Conservation (phyloP, 2,329 filamentous ascomycete species). For the Apiospora saccharicola region DNA sequence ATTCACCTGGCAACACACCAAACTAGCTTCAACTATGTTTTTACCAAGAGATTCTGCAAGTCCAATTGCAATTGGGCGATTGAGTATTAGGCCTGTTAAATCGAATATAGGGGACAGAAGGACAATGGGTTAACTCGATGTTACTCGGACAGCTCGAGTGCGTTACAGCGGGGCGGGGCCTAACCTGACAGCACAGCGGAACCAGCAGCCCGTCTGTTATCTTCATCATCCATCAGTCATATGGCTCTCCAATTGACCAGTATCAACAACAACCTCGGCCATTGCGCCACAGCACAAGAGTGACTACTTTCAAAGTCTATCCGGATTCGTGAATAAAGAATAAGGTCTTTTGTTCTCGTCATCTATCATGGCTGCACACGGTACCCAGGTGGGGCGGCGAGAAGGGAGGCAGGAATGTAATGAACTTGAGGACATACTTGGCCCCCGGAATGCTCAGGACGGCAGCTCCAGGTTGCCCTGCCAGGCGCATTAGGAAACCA, state of each 20-base stretch:
- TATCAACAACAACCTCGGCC: background rate
- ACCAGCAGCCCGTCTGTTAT: background rate
- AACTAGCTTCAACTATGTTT: background rate
- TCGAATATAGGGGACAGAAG: background rate
- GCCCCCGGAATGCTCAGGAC: slow-evolving; percentile 17
- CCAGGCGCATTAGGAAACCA: background rate
- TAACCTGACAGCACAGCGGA: background rate
- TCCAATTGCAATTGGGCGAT: background rate
- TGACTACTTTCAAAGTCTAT: background rate
- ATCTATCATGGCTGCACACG: background rate
- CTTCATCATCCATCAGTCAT: background rate
- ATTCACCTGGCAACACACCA: background rate
- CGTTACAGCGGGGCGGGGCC: background rate
- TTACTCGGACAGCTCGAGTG: background rate
- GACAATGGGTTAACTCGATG: too few relatives aligned
- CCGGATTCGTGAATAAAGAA: background rate
- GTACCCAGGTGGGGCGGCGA: slow-evolving; percentile 6
- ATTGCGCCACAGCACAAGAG: background rate
- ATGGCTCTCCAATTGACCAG: background rate
- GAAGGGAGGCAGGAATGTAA: slow-evolving; percentile 4
- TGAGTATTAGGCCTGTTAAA: background rate
- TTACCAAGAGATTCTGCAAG: background rate
- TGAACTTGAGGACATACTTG: slow-evolving; percentile 1
- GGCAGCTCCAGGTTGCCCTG: slow-evolving; percentile 7
- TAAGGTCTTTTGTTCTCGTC: background rate